Evolutionary conservation across 2,329 filamentous ascomycete genomes (phyloP), one percentile per base, ranked within the genome.

Genomic region (Sclerotinia glacialis): DNA sequence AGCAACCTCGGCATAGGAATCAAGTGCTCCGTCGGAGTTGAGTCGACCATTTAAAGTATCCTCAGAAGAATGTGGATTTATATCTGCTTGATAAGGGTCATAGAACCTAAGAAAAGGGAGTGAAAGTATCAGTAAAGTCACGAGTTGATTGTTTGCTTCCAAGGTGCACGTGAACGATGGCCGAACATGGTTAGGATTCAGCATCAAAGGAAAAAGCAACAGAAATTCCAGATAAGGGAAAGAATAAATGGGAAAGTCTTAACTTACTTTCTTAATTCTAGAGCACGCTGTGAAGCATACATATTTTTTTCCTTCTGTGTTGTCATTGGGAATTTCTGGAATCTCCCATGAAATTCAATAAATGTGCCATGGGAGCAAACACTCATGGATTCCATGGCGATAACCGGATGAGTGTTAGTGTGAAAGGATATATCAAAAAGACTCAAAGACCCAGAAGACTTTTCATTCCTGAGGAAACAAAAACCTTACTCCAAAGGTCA

Each of bases 1-100:
- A 81, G 81, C 69, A 77, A 83, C 74, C 80, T 86, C 77, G 79
- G 77, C 14, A 69, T 77, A 71, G 72, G 75, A 37, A 67, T 77
- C n/a, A 76, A 78, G 66, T 78, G 71, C 73, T 6, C 73, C 73
- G 67, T 75, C 74, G 55, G 70, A 67, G 49, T 74, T 74, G 18
- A 75, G 65, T 14, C 56, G 71, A 12, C 66, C 68, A 63, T 74
- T 75, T 50, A 74, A 71, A 47, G 60, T 64, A 37, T 61, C 52
- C 6, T 70, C 67, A 26, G 40, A 40, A 23, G 58, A 60, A 4
- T 60, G 44, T 2, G 56, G 47, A 60, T 64, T 31, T 42, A 64
- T 67, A 26, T 47, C 21, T 12, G 55, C 55, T 26, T 69, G 52
- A 21, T 65, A 54, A 3, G 73, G 73, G n/a, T 72, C 69, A 67